Evolutionary conservation across 257 asterid species (phyloP), one percentile per base, ranked within the genome.

Genomic region (Voacanga thouarsii): DNA sequence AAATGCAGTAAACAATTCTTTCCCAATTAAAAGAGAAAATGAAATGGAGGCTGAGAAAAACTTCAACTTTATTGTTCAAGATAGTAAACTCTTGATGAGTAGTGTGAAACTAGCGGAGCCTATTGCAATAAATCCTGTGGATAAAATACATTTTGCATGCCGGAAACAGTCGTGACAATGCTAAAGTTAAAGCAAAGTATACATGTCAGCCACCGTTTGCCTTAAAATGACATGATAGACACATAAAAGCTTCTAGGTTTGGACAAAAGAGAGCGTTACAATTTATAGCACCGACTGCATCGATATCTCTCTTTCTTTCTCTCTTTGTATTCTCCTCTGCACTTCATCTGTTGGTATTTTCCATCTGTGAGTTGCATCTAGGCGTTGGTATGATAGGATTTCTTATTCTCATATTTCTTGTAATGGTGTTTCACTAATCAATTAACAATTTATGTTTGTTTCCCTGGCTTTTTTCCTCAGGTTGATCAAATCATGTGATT

Each of bases 201-300:
- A 75, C 60, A n/a, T 78, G 61, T 72, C 71, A 28, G 23, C 61
- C 24, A 26, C 51, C 49, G 1, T 6, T 21, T 43, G 71, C n/a
- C 72, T 57, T 30, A 10, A 45, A 7, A 26, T 56, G 76, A 77
- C 75, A 16, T 18, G 44, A 66, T 53, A 77, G 59, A 18, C 23
- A n/a, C 18, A 39, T 41, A 41, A 78, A 70, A 39, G 80, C 45
- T 47, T 47, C n/a, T 15, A 37, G 55, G n/a, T 65, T 65, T 7
- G 18, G 80, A 69, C 69, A 41, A 76, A 65, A 24, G 71, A 24
- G 75, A 49, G 63, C 70, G 49, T 69, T 69, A 43, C 76, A 77
- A 39, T 53, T n/a, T n/a, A n/a, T n/a, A 44, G 28, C 60, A 78
- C 71, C 63, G 60, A 69, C 59, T 67, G 24, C 76, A 15, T 77